phyloP scores from a whole-genome alignment of 768 basidiomycete genomes.

The Sporobolomyces roseus region DNA sequence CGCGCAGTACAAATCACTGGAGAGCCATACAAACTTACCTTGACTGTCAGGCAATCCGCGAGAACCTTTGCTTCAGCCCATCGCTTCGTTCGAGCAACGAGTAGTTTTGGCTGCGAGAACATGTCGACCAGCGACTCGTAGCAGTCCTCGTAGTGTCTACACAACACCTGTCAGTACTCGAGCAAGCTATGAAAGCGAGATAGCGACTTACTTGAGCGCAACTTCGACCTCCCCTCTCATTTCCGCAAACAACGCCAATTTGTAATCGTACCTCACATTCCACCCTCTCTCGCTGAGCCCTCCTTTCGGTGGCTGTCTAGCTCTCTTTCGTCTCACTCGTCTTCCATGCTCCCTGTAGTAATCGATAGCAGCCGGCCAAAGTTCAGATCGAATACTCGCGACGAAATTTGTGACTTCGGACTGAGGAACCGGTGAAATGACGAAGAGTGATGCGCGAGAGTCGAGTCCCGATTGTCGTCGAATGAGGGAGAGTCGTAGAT shows the following conservation, averaged over 20 bases:
- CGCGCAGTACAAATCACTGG: background rate
- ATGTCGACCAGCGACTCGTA: conserved; percentile 77
- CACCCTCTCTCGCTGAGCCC: conserved; percentile 68
- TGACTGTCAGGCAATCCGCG: conserved; percentile 85
- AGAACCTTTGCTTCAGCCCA: conserved; percentile 99
- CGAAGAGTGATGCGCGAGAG: conserved; percentile 86
- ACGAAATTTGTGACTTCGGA: conserved; percentile 85
- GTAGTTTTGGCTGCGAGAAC: conserved; percentile 75
- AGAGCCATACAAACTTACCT: conserved; percentile 54
- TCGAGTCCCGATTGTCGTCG: conserved; percentile 83
- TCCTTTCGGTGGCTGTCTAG: conserved; percentile 23
- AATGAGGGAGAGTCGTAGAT: conserved; percentile 77
- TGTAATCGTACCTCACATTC: conserved; percentile 96
- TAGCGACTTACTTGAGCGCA: conserved; percentile 69
- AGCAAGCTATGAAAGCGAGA: conserved; percentile 13
- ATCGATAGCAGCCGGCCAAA: conserved; percentile 83
- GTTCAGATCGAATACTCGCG: conserved; percentile 76
- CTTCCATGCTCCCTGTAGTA: conserved; percentile 92
- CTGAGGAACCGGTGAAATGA: conserved; percentile 84
- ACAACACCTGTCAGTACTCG: conserved; percentile 10
- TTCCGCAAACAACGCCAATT: conserved; percentile 94
- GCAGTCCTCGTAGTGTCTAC: conserved; percentile 84
- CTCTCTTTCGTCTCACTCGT: conserved; percentile 79
- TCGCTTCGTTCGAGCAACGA: conserved; percentile 88
- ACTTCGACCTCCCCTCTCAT: conserved; percentile 88